Evolutionary conservation across 768 basidiomycete species (phyloP).

Genomic region (Suillus subaureus): DNA sequence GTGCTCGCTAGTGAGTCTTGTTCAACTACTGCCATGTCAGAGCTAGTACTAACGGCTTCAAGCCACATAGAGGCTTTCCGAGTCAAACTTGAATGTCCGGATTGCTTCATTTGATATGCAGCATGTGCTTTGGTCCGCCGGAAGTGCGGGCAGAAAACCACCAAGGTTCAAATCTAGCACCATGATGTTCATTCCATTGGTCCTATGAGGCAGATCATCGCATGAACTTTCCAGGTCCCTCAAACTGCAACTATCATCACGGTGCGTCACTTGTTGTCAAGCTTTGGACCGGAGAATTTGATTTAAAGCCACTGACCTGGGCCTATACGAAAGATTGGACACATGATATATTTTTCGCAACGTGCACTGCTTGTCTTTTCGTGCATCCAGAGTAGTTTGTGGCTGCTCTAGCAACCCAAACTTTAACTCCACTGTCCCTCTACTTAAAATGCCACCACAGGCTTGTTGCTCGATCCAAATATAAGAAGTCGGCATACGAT

Average conservation of each 20-base stretch:
- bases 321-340: not conserved
- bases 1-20: not conserved
- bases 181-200: not conserved
- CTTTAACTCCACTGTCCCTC: not conserved
- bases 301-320: not conserved
- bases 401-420: not conserved
- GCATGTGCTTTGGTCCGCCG: not conserved
- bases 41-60: not conserved
- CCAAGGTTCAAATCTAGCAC: not conserved
- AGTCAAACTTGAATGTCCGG: not conserved
- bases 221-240: not conserved
- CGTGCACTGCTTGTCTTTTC: not conserved
- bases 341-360: not conserved
- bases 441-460: not conserved
- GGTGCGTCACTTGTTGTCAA: not conserved
- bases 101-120: not conserved
- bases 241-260: not conserved
- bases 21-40: not conserved
- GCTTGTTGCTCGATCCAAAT: not conserved
- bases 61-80: not conserved
- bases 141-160: not conserved
- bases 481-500: not conserved
- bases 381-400: not conserved
- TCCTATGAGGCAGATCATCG: not conserved
- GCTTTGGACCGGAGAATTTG: not conserved